Base-by-base conservation (phyloP, 352 stramenopile species). In the Globisporangium nodosum region DNA sequence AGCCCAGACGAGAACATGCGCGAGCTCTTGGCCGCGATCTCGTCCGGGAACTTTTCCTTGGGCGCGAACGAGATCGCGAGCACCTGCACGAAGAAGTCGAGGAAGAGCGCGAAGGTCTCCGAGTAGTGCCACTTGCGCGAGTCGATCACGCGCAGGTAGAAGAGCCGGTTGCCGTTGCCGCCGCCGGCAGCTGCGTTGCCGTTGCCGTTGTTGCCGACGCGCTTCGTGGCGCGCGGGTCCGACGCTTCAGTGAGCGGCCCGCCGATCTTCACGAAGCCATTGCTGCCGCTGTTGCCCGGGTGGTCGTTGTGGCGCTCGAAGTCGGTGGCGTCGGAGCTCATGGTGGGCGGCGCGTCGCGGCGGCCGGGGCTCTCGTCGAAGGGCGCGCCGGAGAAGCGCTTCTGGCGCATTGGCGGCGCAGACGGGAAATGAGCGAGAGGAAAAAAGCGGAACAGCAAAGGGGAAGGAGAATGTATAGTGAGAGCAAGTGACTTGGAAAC, bases 61-160 rank as follows among this genome's bases (percentile, higher is more conserved):
- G 81, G 76, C 27, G 79, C 76, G 55, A 95, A 95, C 51, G 86
- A 88, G 50, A 95, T 74, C 52, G 84, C 74, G 37, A 93, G 58
- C 40, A 95, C 68, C 66, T 95, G 86, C 46, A 87, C 78, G 53
- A 92, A 85, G 50, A 95, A 95, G 71, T 95, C 86, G 49, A 92
- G 60, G 55, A 92, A 94, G 30, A 93, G 76, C 61, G 81, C 76
- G 51, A 93, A 90, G 3, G 84, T 89, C 64, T 94, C 82, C 53
- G 73, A 81, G 68, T 95, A 94, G 64, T 95, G 86, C 83, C 86
- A 95, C 64, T 92, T 92, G 67, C 86, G 84, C 54, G 83, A 92
- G 66, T 95, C 86, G 63, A 93, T 87, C 37, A 92, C 74, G 33
- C 82, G 86, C 57, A 93, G 64, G 61, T 76, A 90, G 58, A 91